Conservation (phyloP, 805 yeast species). For the Monosporozyma solicola region DNA sequence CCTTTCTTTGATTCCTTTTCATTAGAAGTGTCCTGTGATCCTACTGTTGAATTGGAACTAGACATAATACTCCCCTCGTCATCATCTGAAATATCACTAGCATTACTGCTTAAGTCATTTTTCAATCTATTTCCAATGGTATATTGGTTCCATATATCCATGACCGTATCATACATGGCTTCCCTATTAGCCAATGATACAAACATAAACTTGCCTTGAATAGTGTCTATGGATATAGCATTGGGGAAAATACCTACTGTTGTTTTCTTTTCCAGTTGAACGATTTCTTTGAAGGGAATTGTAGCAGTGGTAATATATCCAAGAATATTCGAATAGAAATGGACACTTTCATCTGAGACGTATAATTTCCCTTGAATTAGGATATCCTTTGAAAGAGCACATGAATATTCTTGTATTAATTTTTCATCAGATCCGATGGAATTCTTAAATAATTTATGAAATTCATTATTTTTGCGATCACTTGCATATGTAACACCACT, state of each 20-base stretch:
- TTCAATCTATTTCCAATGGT: conserved; percentile 17
- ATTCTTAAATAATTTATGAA: conserved; percentile 49
- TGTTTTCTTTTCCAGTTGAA: conserved; percentile 53
- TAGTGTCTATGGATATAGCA: conserved; percentile 53
- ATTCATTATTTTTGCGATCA: conserved; percentile 47
- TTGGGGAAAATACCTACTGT: conserved; percentile 65
- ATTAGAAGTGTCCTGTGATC: conserved; percentile 10
- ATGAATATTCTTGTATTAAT: conserved; percentile 51
- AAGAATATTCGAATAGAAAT: conserved; percentile 58
- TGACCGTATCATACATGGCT: conserved; percentile 39
- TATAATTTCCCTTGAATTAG: conserved; percentile 59
- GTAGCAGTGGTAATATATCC: conserved; percentile 56
- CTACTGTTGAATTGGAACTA: not conserved
- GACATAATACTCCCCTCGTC: conserved; percentile 9
- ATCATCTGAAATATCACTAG: conserved; percentile 22
- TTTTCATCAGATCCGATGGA: conserved; percentile 32
- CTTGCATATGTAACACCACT: conserved; percentile 30
- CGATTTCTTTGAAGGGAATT: conserved; percentile 52
- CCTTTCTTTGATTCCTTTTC: conserved; percentile 10
- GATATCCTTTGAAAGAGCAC: conserved; percentile 60
- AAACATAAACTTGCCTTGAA: conserved; percentile 53
- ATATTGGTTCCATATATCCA: conserved; percentile 51
- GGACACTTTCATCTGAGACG: conserved; percentile 44
- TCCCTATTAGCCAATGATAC: conserved; percentile 61
- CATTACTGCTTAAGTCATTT: not conserved